Evolutionary conservation across 2,329 filamentous ascomycete genomes (phyloP).

Genomic region (Arthroderma sp.): DNA sequence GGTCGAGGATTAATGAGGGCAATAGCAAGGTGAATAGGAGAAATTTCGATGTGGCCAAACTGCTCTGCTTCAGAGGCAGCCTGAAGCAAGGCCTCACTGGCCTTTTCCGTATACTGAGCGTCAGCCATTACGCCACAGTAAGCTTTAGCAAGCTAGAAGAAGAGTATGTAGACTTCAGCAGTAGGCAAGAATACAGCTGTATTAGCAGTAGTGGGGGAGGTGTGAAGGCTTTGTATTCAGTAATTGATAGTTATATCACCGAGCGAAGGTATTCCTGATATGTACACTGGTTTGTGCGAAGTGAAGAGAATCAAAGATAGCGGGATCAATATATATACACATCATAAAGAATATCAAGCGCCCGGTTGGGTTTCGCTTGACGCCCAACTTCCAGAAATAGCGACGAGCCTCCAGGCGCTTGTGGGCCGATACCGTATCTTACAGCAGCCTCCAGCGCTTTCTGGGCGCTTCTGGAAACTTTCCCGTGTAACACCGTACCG

Average conservation of each 20-base stretch:
- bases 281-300: background rate
- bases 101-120: conserved; percentile 77
- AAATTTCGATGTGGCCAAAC: conserved; percentile 81
- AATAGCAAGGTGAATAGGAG: conserved; percentile 75
- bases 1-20: conserved; percentile 33
- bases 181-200: background rate
- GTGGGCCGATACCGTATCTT: background rate
- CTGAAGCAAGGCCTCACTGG: conserved; percentile 77
- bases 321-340: background rate
- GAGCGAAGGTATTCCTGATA: too few species aligned
- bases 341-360: background rate
- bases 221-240: too few species aligned
- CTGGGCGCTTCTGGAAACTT: conserved; percentile 4
- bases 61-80: conserved; percentile 77
- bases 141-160: background rate
- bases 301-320: background rate
- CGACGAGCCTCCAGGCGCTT: background rate
- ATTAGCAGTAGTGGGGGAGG: background rate
- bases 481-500: background rate
- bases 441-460: background rate
- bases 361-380: background rate
- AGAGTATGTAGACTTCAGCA: background rate
- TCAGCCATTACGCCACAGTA: conserved; percentile 22
- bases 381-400: background rate
- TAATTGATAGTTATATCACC: too few species aligned